Base-by-base conservation (phyloP, 2,329 filamentous ascomycete species). In the Zymoseptoria tritici region DNA sequence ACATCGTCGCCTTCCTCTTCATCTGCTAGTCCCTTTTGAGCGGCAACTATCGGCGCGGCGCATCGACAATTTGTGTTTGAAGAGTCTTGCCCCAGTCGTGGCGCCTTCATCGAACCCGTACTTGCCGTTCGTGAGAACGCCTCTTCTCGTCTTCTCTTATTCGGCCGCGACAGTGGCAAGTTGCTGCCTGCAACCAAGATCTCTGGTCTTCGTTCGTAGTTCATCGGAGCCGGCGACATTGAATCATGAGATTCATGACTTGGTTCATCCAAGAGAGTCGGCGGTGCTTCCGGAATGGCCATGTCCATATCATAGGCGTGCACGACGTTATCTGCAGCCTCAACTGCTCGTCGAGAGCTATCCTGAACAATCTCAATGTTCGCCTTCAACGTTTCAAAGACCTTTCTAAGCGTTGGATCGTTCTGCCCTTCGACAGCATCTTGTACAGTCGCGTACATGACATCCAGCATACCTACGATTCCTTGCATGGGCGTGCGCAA, bases 251-350 rank as follows among this genome's bases (percentile, higher is more conserved):
- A 52, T 22, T 52, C 50, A n/a, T n/a, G 36, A 36, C 52, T 57
- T 13, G 67, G 54, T 19, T 71, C 68, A 5, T 69, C 70, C 1
- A 65, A 55, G 4, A 70, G 59, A 20, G 73, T 71, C 42, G 76
- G 72, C n/a, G 73, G 77, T 42, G 81, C 84, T 63, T 87, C 84
- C n/a, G 87, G 86, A 50, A 90, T 80, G 66, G 87, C 83, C 85
- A 89, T 87, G 68, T 89, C 86, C 73, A 89, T 82, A 68, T 89
- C 87, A 66, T 89, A 89, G 11, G 87, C 87, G 72, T 89, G 85
- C 9, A 90, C 86, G 19, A 90, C 86, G 66, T 90, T 90, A 71
- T 90, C 87, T 7, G 87, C 87, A 20, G 87, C 87, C 72, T 89
- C 87, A 3, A 90, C 85, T 1, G 87, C 87, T 61, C 87, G 80